These are phyloP conservation scores for Tilletia caries DNA, from an alignment of 1,284 basidiomycete species.

Conservation along the genomic window DNA sequence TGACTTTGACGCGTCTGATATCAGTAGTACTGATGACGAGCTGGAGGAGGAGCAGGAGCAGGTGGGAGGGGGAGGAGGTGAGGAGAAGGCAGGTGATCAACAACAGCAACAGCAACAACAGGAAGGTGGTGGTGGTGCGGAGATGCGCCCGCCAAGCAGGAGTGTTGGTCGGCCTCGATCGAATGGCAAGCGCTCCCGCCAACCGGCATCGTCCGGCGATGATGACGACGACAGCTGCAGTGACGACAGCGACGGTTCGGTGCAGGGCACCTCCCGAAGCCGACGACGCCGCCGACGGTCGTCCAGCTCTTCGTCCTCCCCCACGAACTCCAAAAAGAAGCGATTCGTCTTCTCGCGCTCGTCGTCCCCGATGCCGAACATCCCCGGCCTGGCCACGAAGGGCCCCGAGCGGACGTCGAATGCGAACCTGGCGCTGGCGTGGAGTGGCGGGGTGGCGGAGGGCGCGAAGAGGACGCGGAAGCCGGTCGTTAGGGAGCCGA, in stretches of 20 bases:
- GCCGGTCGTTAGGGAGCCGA: conserved; percentile 36
- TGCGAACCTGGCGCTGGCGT: conserved; percentile 49
- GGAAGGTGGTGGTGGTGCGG: too few relatives aligned
- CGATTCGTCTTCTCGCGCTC: conserved; percentile 9
- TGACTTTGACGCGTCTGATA: conserved; percentile 9
- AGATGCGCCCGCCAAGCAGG: too few relatives aligned
- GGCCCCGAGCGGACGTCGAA: conserved; percentile 50
- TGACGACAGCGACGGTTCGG: background rate
- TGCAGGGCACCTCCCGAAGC: background rate
- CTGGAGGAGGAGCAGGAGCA: too few relatives aligned
- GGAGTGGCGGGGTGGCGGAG: conserved; percentile 45
- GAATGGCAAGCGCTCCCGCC: too few relatives aligned
- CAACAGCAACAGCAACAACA: too few relatives aligned
- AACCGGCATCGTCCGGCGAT: background rate
- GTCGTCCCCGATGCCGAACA: conserved; percentile 11
- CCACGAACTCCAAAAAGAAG: conserved; percentile 2
- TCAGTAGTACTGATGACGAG: too few relatives aligned
- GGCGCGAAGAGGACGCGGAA: conserved; percentile 39
- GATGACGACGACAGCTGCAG: conserved; percentile 1
- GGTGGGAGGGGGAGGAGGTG: too few relatives aligned
- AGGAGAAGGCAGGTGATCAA: too few relatives aligned
- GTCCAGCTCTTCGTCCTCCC: background rate
- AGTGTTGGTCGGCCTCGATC: too few relatives aligned
- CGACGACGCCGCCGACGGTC: background rate
- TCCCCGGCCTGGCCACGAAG: conserved; percentile 45